Percentiles rank a stretch among this genome's conserved stretches.
These are phyloP conservation scores for Alternaria ventricosa DNA, from an alignment of 2,329 filamentous ascomycete genomes.

Conservation along the genomic window DNA sequence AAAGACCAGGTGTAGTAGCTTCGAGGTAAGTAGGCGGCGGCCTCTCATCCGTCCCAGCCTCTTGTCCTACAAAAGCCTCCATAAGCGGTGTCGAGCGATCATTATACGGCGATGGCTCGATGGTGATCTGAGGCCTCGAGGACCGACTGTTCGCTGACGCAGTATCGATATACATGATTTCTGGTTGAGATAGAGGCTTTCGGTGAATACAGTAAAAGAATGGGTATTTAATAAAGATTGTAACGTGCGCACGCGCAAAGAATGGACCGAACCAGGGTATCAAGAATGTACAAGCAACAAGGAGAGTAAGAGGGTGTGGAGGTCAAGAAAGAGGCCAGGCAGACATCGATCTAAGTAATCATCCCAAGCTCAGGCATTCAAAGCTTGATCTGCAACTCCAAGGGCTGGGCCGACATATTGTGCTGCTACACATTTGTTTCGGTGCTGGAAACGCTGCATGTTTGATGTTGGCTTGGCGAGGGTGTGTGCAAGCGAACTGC, in stretches of 20 bases:
- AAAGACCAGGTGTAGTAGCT: conserved; percentile 44
- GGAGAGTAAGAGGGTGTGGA: conserved; percentile 3
- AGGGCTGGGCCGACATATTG: conserved; percentile 4
- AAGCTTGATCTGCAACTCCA: conserved; percentile 19
- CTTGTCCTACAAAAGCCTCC: conserved; percentile 33
- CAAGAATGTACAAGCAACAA: background rate
- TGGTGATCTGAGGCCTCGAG: conserved; percentile 25
- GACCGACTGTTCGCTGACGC: conserved; percentile 37
- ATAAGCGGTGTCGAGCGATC: conserved; percentile 32
- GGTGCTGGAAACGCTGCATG: conserved; percentile 32
- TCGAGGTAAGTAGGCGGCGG: conserved; percentile 42
- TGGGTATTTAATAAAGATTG: background rate
- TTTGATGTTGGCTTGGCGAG: conserved; percentile 27
- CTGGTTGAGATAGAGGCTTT: background rate
- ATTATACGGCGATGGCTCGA: conserved; percentile 22
- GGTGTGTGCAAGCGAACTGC: background rate
- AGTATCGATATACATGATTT: conserved; percentile 43
- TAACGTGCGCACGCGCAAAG: conserved; percentile 3
- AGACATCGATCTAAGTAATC: conserved; percentile 17
- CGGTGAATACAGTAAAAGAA: background rate
- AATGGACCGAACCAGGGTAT: conserved; percentile 2
- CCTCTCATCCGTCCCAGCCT: conserved; percentile 8
- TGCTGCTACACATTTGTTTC: conserved; percentile 37
- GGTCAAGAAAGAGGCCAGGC: conserved; percentile 19
- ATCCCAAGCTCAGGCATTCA: conserved; percentile 11